Conservation (phyloP, 129 eudicot species). For the Heracleum sosnowskyi region DNA sequence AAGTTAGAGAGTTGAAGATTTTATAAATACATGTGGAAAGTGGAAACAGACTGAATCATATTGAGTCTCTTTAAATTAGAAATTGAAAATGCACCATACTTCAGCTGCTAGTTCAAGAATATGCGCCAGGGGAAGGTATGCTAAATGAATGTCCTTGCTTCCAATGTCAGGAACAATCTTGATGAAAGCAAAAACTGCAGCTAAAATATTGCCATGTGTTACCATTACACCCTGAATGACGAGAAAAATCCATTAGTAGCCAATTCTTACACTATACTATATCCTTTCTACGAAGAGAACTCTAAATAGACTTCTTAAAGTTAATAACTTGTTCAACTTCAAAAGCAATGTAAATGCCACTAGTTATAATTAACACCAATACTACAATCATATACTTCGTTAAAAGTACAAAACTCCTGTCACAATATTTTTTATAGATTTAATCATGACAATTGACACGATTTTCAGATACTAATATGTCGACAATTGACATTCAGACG, state of each 20-base stretch:
- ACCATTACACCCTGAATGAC: slow-evolving; percentile 85
- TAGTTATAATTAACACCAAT: background rate
- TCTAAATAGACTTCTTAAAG: background rate
- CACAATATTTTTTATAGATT: too few species aligned
- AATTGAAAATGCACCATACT: slow-evolving; percentile 31
- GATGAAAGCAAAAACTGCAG: slow-evolving; percentile 83
- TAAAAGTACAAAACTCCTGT: background rate
- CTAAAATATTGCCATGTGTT: slow-evolving; percentile 86
- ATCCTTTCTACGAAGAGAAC: background rate
- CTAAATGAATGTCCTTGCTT: slow-evolving; percentile 69
- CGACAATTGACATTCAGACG: background rate
- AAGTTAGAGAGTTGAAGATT: background rate
- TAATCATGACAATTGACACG: background rate
- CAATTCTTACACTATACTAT: background rate
- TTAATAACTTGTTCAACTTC: background rate
- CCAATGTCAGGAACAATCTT: slow-evolving; percentile 84
- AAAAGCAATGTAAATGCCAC: background rate
- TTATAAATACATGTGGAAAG: background rate
- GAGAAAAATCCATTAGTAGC: background rate
- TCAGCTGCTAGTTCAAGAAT: slow-evolving; percentile 95
- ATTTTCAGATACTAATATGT: background rate
- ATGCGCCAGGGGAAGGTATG: slow-evolving; percentile 91
- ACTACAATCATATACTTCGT: background rate
- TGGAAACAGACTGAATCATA: background rate
- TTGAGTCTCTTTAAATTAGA: background rate